Percentiles rank a stretch among this genome's conserved stretches.
Evolutionary conservation across 345 rosid species (phyloP).

Genomic region (Crucihimalaya himalaica): DNA sequence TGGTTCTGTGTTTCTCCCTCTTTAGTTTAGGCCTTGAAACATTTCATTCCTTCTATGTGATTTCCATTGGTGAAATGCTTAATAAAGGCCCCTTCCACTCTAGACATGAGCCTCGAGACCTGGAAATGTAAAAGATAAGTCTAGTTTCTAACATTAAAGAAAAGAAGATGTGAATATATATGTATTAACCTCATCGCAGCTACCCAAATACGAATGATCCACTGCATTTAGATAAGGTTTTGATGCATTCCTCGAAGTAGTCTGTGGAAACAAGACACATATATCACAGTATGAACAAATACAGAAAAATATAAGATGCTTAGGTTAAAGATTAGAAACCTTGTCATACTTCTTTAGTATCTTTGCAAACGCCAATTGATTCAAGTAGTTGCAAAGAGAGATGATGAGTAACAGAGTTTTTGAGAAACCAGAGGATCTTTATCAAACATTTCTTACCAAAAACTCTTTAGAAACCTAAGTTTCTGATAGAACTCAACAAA

Average conservation of each 20-base stretch:
- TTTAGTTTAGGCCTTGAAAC: slow-evolving; percentile 56
- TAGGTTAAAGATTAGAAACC: slow-evolving; percentile 41
- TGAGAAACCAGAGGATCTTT: background rate
- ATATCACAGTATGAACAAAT: background rate
- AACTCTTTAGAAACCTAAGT: slow-evolving; percentile 59
- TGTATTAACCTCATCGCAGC: slow-evolving; percentile 60
- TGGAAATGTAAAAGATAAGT: slow-evolving; percentile 28
- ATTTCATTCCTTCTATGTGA: slow-evolving; percentile 62
- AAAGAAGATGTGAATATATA: background rate
- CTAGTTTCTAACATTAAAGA: background rate
- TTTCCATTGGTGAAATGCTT: slow-evolving; percentile 84
- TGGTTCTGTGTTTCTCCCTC: slow-evolving; percentile 63
- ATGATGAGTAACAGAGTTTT: slow-evolving; percentile 10
- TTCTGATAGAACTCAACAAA: slow-evolving; percentile 70
- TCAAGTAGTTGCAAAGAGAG: slow-evolving; percentile 56
- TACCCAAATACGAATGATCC: slow-evolving; percentile 66
- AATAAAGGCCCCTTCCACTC: slow-evolving; percentile 62
- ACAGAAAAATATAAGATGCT: background rate
- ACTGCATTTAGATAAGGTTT: slow-evolving; percentile 59
- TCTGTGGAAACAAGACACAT: slow-evolving; percentile 38
- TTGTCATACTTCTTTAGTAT: slow-evolving; percentile 74
- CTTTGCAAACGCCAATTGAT: slow-evolving; percentile 72
- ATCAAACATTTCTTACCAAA: slow-evolving; percentile 44
- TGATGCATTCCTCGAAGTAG: slow-evolving; percentile 57
- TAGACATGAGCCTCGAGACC: slow-evolving; percentile 64